Conservation (phyloP, 129 eudicot genomes). For the Scalesia atractyloides region DNA sequence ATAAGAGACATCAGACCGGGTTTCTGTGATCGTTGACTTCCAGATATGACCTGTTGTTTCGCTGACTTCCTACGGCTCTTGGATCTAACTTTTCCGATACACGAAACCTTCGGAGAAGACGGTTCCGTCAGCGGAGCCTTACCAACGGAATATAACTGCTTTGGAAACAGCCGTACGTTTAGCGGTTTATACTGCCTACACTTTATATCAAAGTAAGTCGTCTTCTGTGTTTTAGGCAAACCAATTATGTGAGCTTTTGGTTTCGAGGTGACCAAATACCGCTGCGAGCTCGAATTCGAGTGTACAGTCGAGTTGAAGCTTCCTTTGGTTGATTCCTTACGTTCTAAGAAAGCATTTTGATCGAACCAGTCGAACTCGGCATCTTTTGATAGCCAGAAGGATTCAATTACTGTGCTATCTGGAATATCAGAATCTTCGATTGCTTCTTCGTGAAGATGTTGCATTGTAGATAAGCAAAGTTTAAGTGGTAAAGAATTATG, state of each 20-base stretch:
- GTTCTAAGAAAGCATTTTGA: constrained; percentile 65
- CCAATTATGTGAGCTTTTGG: constrained; percentile 65
- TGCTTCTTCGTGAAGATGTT: not conserved
- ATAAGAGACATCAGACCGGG: constrained; percentile 47
- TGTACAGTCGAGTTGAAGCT: constrained; percentile 31
- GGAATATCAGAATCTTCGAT: constrained; percentile 21
- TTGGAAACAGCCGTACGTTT: constrained; percentile 58
- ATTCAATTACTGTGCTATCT: constrained; percentile 39
- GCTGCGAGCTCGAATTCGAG: constrained; percentile 50
- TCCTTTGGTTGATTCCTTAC: constrained; percentile 77
- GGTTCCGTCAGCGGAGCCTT: constrained; percentile 54
- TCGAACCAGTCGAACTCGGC: constrained; percentile 93
- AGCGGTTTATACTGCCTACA: constrained; percentile 53
- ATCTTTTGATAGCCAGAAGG: constrained; percentile 84
- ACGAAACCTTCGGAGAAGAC: constrained; percentile 85
- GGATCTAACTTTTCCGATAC: constrained; percentile 82
- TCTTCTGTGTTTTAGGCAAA: constrained; percentile 69
- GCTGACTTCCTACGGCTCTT: constrained; percentile 41
- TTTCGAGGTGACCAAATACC: constrained; percentile 46
- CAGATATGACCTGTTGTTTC: constrained; percentile 25
- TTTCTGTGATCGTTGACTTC: constrained; percentile 27
- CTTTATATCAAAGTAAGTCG: constrained; percentile 39
- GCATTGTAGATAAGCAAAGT: no score
- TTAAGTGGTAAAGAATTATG: no score
- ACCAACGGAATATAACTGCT: constrained; percentile 41